These are phyloP conservation scores for Myochromella boudieri DNA, from an alignment of 768 basidiomycete species.

Conservation along the genomic window DNA sequence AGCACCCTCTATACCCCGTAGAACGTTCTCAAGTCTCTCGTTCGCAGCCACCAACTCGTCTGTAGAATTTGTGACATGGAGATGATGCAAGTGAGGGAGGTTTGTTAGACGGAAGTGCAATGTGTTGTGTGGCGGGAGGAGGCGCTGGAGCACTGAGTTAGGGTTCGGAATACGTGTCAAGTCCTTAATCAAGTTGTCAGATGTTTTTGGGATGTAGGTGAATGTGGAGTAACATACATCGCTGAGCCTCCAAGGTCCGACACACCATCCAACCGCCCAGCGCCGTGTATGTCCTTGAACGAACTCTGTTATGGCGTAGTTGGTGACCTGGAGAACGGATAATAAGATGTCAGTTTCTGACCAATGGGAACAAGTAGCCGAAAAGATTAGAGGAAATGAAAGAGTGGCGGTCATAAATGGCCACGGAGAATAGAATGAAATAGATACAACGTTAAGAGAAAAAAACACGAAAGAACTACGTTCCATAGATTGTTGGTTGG, in stretches of 20 bases:
- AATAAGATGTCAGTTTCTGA: neutral
- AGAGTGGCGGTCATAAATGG: too few species aligned
- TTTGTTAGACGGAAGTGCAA: constrained; percentile 39
- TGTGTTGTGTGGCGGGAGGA: constrained; percentile 61
- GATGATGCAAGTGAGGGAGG: constrained; percentile 21
- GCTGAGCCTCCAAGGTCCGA: constrained; percentile 58
- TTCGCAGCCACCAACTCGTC: too few species aligned
- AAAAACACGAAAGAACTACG: too few species aligned
- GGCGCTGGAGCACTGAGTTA: constrained; percentile 42
- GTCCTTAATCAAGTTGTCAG: constrained; percentile 18
- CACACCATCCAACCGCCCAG: constrained; percentile 94
- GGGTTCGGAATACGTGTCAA: constrained; percentile 35
- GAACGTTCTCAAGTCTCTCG: constrained; percentile 25
- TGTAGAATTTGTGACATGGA: too few species aligned
- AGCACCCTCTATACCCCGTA: constrained; percentile 7
- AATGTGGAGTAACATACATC: constrained; percentile 56
- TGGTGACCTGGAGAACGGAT: constrained; percentile 59
- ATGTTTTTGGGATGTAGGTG: neutral
- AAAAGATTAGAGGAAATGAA: too few species aligned
- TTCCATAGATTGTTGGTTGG: too few species aligned
- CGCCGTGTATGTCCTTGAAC: constrained; percentile 85
- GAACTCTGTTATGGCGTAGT: constrained; percentile 85
- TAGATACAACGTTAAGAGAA: too few species aligned
- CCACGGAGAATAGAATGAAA: too few species aligned
- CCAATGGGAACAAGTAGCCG: neutral